phyloP scores from a whole-genome alignment of 2,329 filamentous ascomycete genomes.

The Juglanconis sp. region DNA sequence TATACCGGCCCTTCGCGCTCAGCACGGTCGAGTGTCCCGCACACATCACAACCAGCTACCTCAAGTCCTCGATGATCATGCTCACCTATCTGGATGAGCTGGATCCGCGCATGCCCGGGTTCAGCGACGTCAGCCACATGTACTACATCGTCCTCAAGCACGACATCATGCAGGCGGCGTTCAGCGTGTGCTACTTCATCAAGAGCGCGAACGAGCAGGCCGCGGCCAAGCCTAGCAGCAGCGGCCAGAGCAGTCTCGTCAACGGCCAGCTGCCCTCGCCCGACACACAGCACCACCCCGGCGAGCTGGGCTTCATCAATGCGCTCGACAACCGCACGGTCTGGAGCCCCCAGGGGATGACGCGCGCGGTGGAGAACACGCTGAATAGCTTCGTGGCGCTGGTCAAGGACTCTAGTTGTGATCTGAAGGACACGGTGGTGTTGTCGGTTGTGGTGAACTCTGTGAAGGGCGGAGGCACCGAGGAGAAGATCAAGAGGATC shows the following conservation, averaged over 20 bases:
- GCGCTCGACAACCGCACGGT: conserved; percentile 34
- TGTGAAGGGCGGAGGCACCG: conserved; percentile 36
- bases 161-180: conserved; percentile 53
- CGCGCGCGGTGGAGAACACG: conserved; percentile 44
- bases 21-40: conserved; percentile 47
- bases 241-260: neutral
- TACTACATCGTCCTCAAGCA: conserved; percentile 51
- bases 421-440: conserved; percentile 48
- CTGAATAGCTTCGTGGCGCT: conserved; percentile 42
- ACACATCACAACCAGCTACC: conserved; percentile 50
- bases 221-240: neutral
- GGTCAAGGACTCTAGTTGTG: conserved; percentile 44
- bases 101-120: conserved; percentile 44
- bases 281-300: conserved; percentile 8
- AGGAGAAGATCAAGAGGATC: conserved; percentile 41
- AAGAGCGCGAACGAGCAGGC: conserved; percentile 27
- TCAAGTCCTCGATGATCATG: conserved; percentile 54
- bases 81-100: conserved; percentile 54
- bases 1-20: conserved; percentile 55
- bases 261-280: conserved; percentile 15
- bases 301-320: conserved; percentile 32
- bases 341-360: conserved; percentile 40
- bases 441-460: conserved; percentile 46
- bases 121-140: conserved; percentile 47
- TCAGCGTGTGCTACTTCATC: conserved; percentile 56